phyloP scores from a whole-genome alignment of 169 alveolate species.

The Perkinsus marinus region DNA sequence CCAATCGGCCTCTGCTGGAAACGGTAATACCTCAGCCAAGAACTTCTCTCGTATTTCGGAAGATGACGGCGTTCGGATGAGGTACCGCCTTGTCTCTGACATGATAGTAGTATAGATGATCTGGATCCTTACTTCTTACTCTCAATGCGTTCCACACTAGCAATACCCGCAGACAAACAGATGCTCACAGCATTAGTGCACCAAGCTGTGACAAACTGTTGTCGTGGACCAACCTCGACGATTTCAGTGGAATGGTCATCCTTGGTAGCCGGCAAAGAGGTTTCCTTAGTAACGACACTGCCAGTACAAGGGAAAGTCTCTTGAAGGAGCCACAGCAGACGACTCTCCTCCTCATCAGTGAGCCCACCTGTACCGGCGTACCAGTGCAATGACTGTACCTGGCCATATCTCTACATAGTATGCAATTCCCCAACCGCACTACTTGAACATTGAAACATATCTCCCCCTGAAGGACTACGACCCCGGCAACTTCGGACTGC shows the following conservation, averaged over 20 bases:
- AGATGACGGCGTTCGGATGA: not conserved
- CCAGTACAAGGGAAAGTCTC: slow-evolving; percentile 2
- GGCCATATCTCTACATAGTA: not conserved
- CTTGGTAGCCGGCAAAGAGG: not conserved
- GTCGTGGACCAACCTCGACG: slow-evolving; percentile 17
- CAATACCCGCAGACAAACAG: not conserved
- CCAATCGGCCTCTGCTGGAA: not conserved
- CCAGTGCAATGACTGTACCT: not conserved
- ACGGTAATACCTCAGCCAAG: not conserved
- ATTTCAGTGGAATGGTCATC: not conserved
- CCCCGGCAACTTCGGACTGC: not conserved
- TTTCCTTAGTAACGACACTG: not conserved
- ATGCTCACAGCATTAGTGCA: slow-evolving; percentile 9
- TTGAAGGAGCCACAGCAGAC: slow-evolving; percentile 4
- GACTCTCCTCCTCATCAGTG: not conserved
- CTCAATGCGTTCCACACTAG: not conserved
- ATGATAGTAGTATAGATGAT: not conserved
- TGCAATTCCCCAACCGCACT: not conserved
- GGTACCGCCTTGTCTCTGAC: not conserved
- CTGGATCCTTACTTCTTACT: not conserved
- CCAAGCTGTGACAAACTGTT: slow-evolving; percentile 9
- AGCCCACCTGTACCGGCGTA: not conserved
- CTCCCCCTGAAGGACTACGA: not conserved
- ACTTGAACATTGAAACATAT: not conserved
- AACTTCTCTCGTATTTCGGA: not conserved